A percentile compares a stretch with the other conserved stretches of the same genome.
phyloP scores from a whole-genome alignment of 768 basidiomycete genomes.

The Agaricus blazei region DNA sequence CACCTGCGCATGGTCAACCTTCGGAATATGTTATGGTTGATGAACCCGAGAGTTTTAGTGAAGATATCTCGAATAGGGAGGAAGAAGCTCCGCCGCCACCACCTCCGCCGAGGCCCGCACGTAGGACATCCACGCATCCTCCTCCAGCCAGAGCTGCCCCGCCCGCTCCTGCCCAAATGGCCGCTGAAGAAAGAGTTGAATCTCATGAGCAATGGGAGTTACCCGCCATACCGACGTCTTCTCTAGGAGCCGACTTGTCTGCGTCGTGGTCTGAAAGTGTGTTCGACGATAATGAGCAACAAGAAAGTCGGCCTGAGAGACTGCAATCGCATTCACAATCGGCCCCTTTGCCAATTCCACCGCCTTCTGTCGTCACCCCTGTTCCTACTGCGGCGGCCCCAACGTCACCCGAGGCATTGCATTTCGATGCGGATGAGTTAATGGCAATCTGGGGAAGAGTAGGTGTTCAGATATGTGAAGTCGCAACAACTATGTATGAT shows the following conservation, averaged over 20 bases:
- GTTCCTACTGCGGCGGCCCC: background rate
- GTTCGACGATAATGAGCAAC: background rate
- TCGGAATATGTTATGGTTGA: conserved; percentile 66
- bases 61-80: conserved; percentile 29
- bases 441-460: conserved; percentile 66
- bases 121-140: conserved; percentile 23
- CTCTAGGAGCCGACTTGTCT: conserved; percentile 43
- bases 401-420: conserved; percentile 23
- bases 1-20: conserved; percentile 23
- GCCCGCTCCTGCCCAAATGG: conserved; percentile 15
- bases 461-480: conserved; percentile 69
- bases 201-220: conserved; percentile 55
- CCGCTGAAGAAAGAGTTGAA: conserved; percentile 31
- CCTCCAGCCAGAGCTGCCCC: conserved; percentile 30
- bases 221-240: conserved; percentile 50
- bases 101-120: conserved; percentile 35
- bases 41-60: conserved; percentile 28
- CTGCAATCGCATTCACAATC: conserved; percentile 15
- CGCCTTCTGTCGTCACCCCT: conserved; percentile 1
- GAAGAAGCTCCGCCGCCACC: conserved; percentile 40
- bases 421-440: conserved; percentile 58
- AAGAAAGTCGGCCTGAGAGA: background rate
- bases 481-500: conserved; percentile 61
- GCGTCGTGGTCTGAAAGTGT: conserved; percentile 57
- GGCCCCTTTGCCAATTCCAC: conserved; percentile 8